phyloP scores from a whole-genome alignment of 352 stramenopile species.

The Globisporangium ultimum region DNA sequence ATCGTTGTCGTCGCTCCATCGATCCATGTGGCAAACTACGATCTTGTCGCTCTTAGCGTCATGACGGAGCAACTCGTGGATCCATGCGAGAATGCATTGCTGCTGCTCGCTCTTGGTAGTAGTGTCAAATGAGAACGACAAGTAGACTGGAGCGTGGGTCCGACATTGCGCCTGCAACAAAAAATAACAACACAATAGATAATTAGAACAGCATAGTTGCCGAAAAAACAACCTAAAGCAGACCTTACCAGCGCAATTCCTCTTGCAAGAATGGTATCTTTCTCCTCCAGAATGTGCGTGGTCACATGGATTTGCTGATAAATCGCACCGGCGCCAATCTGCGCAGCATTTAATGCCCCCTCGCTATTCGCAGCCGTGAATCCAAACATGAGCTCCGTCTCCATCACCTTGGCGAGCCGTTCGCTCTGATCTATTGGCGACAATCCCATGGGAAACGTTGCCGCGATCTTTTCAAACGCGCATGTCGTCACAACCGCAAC shows the following conservation, averaged over 20 bases:
- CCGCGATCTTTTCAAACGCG: slow-evolving; percentile 24
- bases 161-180: slow-evolving; percentile 37
- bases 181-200: not conserved
- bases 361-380: slow-evolving; percentile 18
- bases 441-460: slow-evolving; percentile 13
- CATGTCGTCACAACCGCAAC: slow-evolving; percentile 59
- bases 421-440: slow-evolving; percentile 34
- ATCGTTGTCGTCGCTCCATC: slow-evolving; percentile 39
- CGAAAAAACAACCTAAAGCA: not conserved
- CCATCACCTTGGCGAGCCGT: slow-evolving; percentile 44
- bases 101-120: slow-evolving; percentile 1
- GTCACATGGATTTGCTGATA: slow-evolving; percentile 61
- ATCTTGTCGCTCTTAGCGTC: slow-evolving; percentile 43
- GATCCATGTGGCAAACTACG: slow-evolving; percentile 69
- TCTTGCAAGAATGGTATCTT: slow-evolving; percentile 27
- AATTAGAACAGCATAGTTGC: not conserved
- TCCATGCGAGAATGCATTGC: slow-evolving; percentile 27
- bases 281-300: slow-evolving; percentile 9
- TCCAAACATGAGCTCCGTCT: slow-evolving; percentile 72
- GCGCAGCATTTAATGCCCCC: not conserved
- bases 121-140: slow-evolving; percentile 49
- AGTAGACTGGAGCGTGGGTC: slow-evolving; percentile 52
- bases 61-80: slow-evolving; percentile 27
- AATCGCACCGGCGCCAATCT: slow-evolving; percentile 43
- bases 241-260: slow-evolving; percentile 33